Evolutionary conservation across 2,329 filamentous ascomycete species (phyloP).

Genomic region (Aspergillus texensis): DNA sequence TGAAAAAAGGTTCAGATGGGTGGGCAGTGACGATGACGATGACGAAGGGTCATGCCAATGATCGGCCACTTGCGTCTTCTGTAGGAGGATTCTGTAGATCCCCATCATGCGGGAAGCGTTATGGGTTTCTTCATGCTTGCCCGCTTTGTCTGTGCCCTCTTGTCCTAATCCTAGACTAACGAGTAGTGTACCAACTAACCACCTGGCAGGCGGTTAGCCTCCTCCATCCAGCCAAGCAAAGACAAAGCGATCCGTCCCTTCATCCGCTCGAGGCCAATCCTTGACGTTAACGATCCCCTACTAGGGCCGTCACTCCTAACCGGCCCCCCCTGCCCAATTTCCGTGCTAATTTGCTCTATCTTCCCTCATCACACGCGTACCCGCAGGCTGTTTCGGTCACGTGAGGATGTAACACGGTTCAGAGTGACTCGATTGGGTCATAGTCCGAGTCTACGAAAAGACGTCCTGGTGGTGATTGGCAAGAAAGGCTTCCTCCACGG

Average conservation of each 20-base stretch:
- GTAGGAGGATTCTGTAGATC: background rate
- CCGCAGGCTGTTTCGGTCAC: conserved; percentile 25
- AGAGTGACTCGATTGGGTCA: conserved; percentile 6
- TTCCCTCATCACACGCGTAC: conserved; percentile 17
- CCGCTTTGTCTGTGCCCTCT: conserved; percentile 2
- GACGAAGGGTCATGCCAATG: background rate
- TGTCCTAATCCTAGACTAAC: background rate
- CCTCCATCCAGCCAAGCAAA: background rate
- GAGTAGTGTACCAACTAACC: background rate
- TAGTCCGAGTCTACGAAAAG: background rate
- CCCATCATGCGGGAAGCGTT: conserved; percentile 3
- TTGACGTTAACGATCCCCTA: conserved; percentile 3
- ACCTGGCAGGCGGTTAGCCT: background rate
- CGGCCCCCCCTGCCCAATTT: background rate
- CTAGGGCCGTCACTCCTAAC: background rate
- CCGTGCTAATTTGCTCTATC: background rate
- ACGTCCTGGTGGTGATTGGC: background rate
- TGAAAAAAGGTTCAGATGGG: background rate
- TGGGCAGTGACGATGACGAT: background rate
- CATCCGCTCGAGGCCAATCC: background rate
- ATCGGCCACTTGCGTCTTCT: background rate
- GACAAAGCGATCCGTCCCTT: conserved; percentile 2
- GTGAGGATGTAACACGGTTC: conserved; percentile 10
- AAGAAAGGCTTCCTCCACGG: background rate
- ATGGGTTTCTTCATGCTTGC: conserved; percentile 2